These are phyloP conservation scores for Penicillium tannophilum DNA, from an alignment of 495 filamentous ascomycete genomes.

Conservation along the genomic window DNA sequence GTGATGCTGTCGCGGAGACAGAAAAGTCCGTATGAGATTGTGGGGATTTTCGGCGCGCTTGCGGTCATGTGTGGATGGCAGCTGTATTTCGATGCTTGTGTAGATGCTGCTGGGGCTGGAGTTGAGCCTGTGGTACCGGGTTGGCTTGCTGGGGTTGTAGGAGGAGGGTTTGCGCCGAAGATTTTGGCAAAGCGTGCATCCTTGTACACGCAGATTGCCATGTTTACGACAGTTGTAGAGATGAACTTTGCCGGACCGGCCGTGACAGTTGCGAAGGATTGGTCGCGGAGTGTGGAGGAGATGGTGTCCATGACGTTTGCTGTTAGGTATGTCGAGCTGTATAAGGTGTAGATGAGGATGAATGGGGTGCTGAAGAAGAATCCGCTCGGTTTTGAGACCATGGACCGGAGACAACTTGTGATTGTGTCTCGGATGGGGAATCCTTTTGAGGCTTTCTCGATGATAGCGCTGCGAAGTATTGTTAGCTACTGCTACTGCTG, in stretches of 20 bases:
- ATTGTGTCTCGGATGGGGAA: constrained; percentile 70
- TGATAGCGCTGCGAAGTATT: constrained; percentile 67
- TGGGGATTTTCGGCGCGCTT: constrained; percentile 39
- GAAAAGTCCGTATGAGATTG: constrained; percentile 74
- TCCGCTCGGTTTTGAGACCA: constrained; percentile 66
- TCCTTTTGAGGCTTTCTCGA: constrained; percentile 90
- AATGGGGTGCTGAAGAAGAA: constrained; percentile 82
- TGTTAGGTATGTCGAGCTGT: constrained; percentile 88
- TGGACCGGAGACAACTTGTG: constrained; percentile 58
- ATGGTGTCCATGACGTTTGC: constrained; percentile 87
- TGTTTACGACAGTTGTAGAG: constrained; percentile 80
- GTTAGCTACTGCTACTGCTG: constrained; percentile 5
- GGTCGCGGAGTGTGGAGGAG: constrained; percentile 62
- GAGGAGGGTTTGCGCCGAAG: constrained; percentile 58
- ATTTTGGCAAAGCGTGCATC: constrained; percentile 83
- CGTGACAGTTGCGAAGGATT: constrained; percentile 62
- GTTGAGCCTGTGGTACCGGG: constrained; percentile 7
- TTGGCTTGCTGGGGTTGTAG: constrained; percentile 16
- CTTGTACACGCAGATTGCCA: constrained; percentile 90
- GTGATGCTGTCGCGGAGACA: constrained; percentile 84
- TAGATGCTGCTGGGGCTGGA: constrained; percentile 2
- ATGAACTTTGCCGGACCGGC: constrained; percentile 80
- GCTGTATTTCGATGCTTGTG: constrained; percentile 53
- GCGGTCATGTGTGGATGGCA: constrained; percentile 48
- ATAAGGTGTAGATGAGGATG: constrained; percentile 83